phyloP scores from a whole-genome alignment of 2,329 filamentous ascomycete genomes.

The Calonectria honghensis region DNA sequence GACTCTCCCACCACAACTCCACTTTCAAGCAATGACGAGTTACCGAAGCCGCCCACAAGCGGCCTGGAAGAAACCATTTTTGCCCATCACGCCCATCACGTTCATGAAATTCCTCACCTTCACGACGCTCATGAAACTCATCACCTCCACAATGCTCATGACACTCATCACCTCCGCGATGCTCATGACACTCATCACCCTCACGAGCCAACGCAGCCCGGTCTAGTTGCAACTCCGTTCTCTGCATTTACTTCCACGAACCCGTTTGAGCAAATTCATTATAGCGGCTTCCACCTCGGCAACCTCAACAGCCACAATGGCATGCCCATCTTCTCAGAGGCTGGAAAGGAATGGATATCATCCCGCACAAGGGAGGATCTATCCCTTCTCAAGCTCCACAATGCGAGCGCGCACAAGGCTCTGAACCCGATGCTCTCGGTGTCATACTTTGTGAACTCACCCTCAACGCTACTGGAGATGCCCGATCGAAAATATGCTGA shows the following conservation, averaged over 20 bases:
- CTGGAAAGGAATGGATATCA: slow-evolving; percentile 12
- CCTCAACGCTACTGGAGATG: not conserved
- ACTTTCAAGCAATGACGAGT: not conserved
- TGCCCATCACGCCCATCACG: not conserved
- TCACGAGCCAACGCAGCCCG: not conserved
- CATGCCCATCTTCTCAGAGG: slow-evolving; percentile 9
- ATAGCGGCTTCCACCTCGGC: slow-evolving; percentile 10
- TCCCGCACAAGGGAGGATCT: not conserved
- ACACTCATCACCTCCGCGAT: not conserved
- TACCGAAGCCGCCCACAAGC: not conserved
- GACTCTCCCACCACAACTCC: not conserved
- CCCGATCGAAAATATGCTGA: not conserved
- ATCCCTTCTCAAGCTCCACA: not conserved
- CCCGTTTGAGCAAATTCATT: slow-evolving; percentile 3
- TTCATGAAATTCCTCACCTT: not conserved
- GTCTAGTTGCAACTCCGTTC: not conserved
- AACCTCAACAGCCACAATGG: slow-evolving; percentile 8
- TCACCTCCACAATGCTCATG: not conserved
- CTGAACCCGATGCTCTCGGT: not conserved
- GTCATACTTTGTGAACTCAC: slow-evolving; percentile 1
- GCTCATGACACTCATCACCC: not conserved
- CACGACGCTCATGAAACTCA: not conserved
- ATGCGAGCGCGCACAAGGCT: not conserved
- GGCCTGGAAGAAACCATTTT: not conserved
- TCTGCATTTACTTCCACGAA: not conserved